phyloP scores from a whole-genome alignment of 148 eudicot species.

The Polygonum aviculare region DNA sequence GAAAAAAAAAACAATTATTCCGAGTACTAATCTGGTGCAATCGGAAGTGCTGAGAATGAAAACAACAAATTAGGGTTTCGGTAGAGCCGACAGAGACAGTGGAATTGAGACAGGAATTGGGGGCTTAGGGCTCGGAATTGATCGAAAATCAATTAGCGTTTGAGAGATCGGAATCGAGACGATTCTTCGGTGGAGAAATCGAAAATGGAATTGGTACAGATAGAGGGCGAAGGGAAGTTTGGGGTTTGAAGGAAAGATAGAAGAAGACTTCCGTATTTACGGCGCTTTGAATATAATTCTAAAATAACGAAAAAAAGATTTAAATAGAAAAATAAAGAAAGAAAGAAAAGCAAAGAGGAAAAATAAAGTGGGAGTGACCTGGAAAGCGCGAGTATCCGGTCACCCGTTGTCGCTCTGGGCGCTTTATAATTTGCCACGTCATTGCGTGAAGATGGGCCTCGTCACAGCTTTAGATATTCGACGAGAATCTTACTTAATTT shows the following conservation, averaged over 20 bases:
- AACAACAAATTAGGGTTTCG: not conserved
- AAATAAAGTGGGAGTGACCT: not conserved
- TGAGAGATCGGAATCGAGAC: not conserved
- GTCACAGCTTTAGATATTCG: not conserved
- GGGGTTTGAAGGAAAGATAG: not conserved
- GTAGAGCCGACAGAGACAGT: not conserved
- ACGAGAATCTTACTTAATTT: not conserved
- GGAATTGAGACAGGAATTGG: not conserved
- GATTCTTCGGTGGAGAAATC: not conserved
- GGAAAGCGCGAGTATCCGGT: conserved; percentile 6
- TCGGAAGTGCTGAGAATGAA: not conserved
- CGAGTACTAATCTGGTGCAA: not conserved
- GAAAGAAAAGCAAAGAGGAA: not conserved
- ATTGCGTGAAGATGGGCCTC: not conserved
- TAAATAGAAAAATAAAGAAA: not conserved
- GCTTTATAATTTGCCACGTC: not conserved
- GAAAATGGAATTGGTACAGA: not conserved
- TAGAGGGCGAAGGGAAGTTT: not conserved
- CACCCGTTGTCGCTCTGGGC: not conserved
- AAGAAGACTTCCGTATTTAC: not conserved
- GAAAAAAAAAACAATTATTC: not conserved
- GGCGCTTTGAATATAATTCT: not conserved
- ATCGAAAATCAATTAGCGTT: not conserved
- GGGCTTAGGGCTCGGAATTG: not conserved
- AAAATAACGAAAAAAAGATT: no score